phyloP scores from a whole-genome alignment of 1,284 basidiomycete species.

The Trichosporon inkin region DNA sequence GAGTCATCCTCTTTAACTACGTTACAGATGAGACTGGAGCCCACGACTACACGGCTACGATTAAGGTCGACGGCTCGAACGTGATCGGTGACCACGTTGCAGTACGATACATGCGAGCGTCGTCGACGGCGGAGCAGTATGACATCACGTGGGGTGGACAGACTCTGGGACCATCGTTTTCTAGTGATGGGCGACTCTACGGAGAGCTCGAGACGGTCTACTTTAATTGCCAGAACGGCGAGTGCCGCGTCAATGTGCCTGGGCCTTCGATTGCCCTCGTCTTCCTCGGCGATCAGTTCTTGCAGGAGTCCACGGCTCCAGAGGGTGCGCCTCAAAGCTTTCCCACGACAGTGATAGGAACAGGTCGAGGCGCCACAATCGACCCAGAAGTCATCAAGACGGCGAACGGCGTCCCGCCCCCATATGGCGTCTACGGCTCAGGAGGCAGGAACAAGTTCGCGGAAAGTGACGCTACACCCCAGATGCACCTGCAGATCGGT shows the following conservation, averaged over 20 bases:
- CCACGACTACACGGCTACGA: constrained; percentile 41
- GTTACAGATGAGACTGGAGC: constrained; percentile 50
- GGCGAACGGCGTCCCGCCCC: constrained; percentile 42
- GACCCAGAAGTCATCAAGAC: constrained; percentile 42
- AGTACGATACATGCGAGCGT: constrained; percentile 50
- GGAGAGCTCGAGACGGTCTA: constrained; percentile 57
- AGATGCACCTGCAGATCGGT: neutral
- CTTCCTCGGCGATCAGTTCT: constrained; percentile 58
- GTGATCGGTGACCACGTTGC: constrained; percentile 16
- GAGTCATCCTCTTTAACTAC: constrained; percentile 67
- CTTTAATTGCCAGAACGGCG: constrained; percentile 57
- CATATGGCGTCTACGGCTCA: constrained; percentile 4
- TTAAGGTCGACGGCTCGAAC: constrained; percentile 28
- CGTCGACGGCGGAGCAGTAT: constrained; percentile 59
- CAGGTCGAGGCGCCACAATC: constrained; percentile 39
- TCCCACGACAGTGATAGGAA: constrained; percentile 52
- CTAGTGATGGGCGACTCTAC: constrained; percentile 61
- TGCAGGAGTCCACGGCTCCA: constrained; percentile 50
- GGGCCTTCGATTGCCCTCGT: constrained; percentile 69
- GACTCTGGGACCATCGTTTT: constrained; percentile 63
- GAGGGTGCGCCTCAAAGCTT: constrained; percentile 54
- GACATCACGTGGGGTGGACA: constrained; percentile 70
- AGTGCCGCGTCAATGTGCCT: constrained; percentile 62
- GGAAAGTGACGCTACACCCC: neutral
- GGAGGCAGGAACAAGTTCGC: neutral